A percentile compares a stretch with the other conserved stretches of the same genome.
Conservation (phyloP, 306 rosid species). For the Vigna hirtella region DNA sequence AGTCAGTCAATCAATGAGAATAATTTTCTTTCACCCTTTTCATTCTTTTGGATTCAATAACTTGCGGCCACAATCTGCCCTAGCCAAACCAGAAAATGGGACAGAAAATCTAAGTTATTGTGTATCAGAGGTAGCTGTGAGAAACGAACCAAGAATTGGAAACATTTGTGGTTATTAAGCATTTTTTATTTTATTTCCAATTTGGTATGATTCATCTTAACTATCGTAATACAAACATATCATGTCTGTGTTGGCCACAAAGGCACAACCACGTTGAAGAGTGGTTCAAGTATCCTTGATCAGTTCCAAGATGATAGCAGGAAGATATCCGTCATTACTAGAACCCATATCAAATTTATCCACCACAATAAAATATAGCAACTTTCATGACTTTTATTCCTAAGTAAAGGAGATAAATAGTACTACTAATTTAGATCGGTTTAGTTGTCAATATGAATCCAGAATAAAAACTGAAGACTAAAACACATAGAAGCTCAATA, state of each 20-base stretch:
- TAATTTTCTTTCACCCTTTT: neutral
- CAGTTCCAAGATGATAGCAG: neutral
- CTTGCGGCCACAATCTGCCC: neutral
- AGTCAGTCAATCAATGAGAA: neutral
- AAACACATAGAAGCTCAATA: constrained; percentile 40
- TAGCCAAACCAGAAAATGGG: neutral
- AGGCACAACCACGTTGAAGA: neutral
- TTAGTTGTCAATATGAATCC: constrained; percentile 19
- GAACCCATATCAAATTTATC: neutral
- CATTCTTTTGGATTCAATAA: neutral
- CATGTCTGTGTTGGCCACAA: neutral
- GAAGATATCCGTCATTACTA: neutral
- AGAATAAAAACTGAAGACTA: neutral
- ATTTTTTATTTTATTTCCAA: neutral
- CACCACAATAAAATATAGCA: neutral
- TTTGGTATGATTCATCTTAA: neutral
- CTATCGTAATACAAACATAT: neutral
- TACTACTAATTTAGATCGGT: neutral
- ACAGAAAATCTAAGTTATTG: neutral
- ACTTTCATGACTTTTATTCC: neutral
- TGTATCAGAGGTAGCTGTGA: neutral
- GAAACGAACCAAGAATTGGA: neutral
- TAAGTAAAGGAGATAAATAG: neutral
- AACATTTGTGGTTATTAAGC: neutral
- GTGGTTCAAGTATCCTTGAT: neutral